A percentile compares a stretch with the other conserved stretches of the same genome.
phyloP scores from a whole-genome alignment of 2,329 filamentous ascomycete species.

The Rugonectria rugulosa region DNA sequence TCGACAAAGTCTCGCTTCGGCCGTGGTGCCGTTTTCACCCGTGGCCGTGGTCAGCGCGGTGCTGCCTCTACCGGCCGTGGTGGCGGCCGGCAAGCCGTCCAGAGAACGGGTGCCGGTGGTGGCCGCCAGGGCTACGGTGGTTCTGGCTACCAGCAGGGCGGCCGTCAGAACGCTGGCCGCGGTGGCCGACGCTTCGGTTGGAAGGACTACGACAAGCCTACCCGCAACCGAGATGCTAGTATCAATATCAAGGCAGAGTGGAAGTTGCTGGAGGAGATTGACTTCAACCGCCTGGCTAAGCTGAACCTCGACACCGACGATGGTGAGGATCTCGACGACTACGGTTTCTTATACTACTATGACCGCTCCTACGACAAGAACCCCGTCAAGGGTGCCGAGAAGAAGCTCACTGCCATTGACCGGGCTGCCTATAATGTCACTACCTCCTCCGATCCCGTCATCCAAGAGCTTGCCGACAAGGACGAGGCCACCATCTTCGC shows the following conservation, averaged over 20 bases:
- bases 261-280: slow-evolving; percentile 96
- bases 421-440: slow-evolving; percentile 98
- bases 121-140: slow-evolving; percentile 66
- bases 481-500: slow-evolving; percentile 97
- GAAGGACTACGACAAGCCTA: slow-evolving; percentile 99
- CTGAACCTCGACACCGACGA: slow-evolving; percentile 94
- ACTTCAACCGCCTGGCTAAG: slow-evolving; percentile 94
- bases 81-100: slow-evolving; percentile 68
- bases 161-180: slow-evolving; percentile 71
- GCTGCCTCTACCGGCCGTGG: slow-evolving; percentile 71
- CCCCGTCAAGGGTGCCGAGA: slow-evolving; percentile 86
- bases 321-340: slow-evolving; percentile 93
- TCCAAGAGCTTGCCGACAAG: slow-evolving; percentile 96
- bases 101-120: slow-evolving; percentile 74
- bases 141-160: slow-evolving; percentile 74
- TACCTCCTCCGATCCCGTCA: slow-evolving; percentile 93
- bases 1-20: slow-evolving; percentile 86
- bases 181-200: slow-evolving; percentile 92
- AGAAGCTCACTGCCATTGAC: slow-evolving; percentile 87
- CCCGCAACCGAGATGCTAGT: slow-evolving; percentile 93
- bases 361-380: slow-evolving; percentile 95
- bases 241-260: slow-evolving; percentile 97
- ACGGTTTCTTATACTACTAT: slow-evolving; percentile 98
- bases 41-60: slow-evolving; percentile 80
- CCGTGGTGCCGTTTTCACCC: slow-evolving; percentile 88